These are phyloP conservation scores for Exidia glandulosa DNA, from an alignment of 768 basidiomycete species.

Conservation along the genomic window DNA sequence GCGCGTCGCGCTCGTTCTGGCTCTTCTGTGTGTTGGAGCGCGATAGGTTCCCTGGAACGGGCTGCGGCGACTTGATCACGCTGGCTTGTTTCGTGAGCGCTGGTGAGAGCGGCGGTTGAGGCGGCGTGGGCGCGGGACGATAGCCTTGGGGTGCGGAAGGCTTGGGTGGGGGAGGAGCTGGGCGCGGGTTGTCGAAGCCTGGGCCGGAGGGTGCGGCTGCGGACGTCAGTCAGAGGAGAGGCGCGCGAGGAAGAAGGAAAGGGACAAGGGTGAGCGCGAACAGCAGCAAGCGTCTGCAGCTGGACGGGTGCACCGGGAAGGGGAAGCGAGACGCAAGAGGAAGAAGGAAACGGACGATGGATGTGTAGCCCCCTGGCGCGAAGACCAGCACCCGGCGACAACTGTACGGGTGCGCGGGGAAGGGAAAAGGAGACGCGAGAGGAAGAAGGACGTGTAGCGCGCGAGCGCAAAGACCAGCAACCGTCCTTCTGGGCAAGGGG, in stretches of 20 bases:
- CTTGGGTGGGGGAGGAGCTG: conserved; percentile 15
- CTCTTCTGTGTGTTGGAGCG: background rate
- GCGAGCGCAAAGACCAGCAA: too few relatives aligned
- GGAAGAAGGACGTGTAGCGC: too few relatives aligned
- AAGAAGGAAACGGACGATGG: too few relatives aligned
- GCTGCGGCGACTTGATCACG: background rate
- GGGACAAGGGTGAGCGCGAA: too few relatives aligned
- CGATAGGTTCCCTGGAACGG: background rate
- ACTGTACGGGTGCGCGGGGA: too few relatives aligned
- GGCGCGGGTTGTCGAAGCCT: conserved; percentile 6
- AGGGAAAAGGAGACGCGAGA: too few relatives aligned
- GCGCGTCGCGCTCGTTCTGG: conserved; percentile 12
- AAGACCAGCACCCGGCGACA: too few relatives aligned
- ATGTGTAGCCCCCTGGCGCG: too few relatives aligned
- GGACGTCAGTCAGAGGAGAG: background rate
- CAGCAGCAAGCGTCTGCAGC: too few relatives aligned
- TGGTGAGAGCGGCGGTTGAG: conserved; percentile 52
- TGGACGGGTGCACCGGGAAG: too few relatives aligned
- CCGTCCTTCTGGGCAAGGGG: too few relatives aligned
- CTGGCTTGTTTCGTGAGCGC: conserved; percentile 31
- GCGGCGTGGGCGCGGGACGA: conserved; percentile 69
- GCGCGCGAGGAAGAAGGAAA: background rate
- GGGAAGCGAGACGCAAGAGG: too few relatives aligned
- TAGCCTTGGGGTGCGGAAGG: conserved; percentile 30
- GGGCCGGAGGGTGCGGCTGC: conserved; percentile 4